Evolutionary conservation across 768 basidiomycete species (phyloP), one percentile per base, ranked within the genome.

Genomic region (Tephrocybe sp.): DNA sequence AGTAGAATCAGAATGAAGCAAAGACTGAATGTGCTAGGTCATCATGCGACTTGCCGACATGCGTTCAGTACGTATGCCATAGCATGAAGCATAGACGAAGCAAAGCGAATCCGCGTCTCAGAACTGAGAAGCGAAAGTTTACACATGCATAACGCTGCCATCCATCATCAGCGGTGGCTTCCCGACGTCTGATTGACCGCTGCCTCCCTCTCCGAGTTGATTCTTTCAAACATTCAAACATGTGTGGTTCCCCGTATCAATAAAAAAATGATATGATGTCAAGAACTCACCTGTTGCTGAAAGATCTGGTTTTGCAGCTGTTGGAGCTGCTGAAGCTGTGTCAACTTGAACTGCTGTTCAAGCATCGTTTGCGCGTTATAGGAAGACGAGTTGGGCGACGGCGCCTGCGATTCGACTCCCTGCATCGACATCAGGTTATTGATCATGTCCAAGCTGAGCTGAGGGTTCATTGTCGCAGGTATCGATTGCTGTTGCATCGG

Each of bases 221-320:
- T 39, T 46, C 37, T 30, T 26, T 42, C 25, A 45, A 43, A 34
- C 24, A 21, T 23, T 32, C 12, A 23, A 24, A 36, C 5, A n/a
- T 11, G 11, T 30, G 28, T 15, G 26, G 11, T 42, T 36, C 37
- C 37, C 2, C 7, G 45, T 42, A 53, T 26, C 46, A 38, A 28
- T 24, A 43, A 32, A 21, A 37, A 18, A 56, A 39, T 23, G 43
- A 41, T 23, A 36, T 42, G 36, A 36, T 47, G 45, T 47, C 45
- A 42, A 36, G 34, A 20, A 43, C 45, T 64, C 80, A 87, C 92
- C 84, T 93, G 92, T 64, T 93, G 91, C 62, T 93, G 91, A 53
- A 93, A 89, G 53, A 92, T 88, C 73, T 91, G 87, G 51, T 85
- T 85, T 62, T 94, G 90, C 3, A 93, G 72, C 65, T 89, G 88